Conservation (phyloP, 2,329 filamentous ascomycete genomes). For the Aureobasidium sp. region DNA sequence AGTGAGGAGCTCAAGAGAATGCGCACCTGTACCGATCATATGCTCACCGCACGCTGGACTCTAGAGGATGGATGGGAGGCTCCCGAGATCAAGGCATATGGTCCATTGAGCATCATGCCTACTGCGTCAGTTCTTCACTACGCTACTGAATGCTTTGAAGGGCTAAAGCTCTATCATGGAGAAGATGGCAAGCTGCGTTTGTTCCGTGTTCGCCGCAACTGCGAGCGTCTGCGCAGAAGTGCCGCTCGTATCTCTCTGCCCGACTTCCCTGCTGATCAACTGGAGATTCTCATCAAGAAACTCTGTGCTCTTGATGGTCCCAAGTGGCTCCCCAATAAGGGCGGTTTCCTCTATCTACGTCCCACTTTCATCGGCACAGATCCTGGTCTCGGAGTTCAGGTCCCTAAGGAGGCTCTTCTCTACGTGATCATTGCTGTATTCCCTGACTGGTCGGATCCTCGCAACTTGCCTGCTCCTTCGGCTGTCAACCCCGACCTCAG, state of each 20-base stretch:
- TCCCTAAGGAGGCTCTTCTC: conserved; percentile 91
- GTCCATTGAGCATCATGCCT: conserved; percentile 96
- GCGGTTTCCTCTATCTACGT: conserved; percentile 95
- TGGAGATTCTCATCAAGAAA: too few species aligned
- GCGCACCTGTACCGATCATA: conserved; percentile 94
- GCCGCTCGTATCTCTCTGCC: conserved; percentile 92
- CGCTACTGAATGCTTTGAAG: conserved; percentile 98
- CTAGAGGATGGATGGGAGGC: conserved; percentile 83
- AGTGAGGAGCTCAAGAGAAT: conserved; percentile 91
- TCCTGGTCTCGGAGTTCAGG: conserved; percentile 89
- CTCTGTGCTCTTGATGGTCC: too few species aligned
- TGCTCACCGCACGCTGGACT: conserved; percentile 97
- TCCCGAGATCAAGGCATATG: conserved; percentile 90
- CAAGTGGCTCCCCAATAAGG: too few species aligned
- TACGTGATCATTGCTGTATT: conserved; percentile 91
- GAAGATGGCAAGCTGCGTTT: conserved; percentile 79
- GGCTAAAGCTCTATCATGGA: conserved; percentile 99
- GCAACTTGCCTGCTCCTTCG: conserved; percentile 21
- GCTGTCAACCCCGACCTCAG: conserved; percentile 19
- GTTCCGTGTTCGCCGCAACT: conserved; percentile 97
- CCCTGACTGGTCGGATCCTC: conserved; percentile 44
- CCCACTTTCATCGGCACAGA: conserved; percentile 99
- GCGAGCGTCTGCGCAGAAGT: conserved; percentile 94
- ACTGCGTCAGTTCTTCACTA: conserved; percentile 99
- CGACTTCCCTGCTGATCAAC: too few species aligned